Base-by-base conservation (phyloP, 108 stramenopile species). In the Craspedostauros australis region DNA sequence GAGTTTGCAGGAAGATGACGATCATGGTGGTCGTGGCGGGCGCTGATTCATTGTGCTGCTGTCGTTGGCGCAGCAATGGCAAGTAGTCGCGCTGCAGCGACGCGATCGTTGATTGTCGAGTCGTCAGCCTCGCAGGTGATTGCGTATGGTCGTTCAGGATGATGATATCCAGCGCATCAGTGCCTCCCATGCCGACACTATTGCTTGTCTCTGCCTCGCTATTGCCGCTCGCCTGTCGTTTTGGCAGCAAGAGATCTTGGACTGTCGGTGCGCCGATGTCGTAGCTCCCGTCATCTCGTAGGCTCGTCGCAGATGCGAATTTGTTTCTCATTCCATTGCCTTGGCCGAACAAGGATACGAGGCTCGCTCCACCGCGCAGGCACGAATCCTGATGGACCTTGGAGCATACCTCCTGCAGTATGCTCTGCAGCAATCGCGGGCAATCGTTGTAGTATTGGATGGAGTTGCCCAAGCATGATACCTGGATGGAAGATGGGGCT, bases 101-200 rank as follows among this genome's bases (percentile, higher is more conserved):
- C 1, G 48, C 43, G 15, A 55, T 33, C 9, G 80, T 41, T 54
- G 61, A 54, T 24, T 67, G 30, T 18, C 79, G 69, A 6, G 50
- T 58, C 0, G 27, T 50, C 6, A 25, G 7, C 34, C 84, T 72
- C 7, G 72, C 82, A 1, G 84, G 82, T 11, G 66, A 63, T 57
- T 91, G 80, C 2, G 82, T 86, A 43, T 84, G 65, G 56, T 91
- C 88, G 43, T 91, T 91, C 51, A 91, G 62, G 7, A 91, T 54
- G 0, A 86, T 56, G 56, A 74, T 77, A 52, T 91, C 80, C 76
- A 70, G 79, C 34, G 32, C 47, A 41, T 21, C 50, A n/a, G n/a
- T n/a, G n/a, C n/a, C n/a, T n/a, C n/a, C n/a, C n/a, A n/a, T n/a
- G n/a, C n/a, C n/a, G n/a, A n/a, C n/a, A n/a, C n/a, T n/a, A n/a